These are phyloP conservation scores for Coniosporium apollinis DNA, from an alignment of 495 filamentous ascomycete genomes.

Conservation along the genomic window DNA sequence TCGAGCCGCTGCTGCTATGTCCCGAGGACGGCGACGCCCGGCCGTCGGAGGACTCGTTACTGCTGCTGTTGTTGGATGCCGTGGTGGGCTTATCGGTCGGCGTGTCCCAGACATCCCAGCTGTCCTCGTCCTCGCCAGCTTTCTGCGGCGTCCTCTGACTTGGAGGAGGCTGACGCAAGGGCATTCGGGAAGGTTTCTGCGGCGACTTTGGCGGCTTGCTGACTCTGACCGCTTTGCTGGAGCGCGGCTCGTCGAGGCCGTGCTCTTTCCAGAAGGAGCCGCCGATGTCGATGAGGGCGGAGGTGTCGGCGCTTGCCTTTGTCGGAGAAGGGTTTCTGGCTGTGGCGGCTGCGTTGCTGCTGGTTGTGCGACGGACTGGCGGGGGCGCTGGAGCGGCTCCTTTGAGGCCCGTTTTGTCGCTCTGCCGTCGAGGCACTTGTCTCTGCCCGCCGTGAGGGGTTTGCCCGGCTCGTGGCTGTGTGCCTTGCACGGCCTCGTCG, in stretches of 20 bases:
- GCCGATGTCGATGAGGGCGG: constrained; percentile 10
- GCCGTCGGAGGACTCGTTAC: constrained; percentile 12
- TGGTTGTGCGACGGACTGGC: constrained; percentile 2
- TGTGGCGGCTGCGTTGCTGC: constrained; percentile 7
- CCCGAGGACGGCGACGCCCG: constrained; percentile 11
- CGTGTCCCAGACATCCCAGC: constrained; percentile 22
- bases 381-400: constrained; percentile 3
- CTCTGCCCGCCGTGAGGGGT: constrained; percentile 22
- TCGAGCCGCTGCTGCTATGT: constrained; percentile 7
- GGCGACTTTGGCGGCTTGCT: constrained; percentile 13
- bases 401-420: constrained; percentile 33
- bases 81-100: constrained; percentile 13
- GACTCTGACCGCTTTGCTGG: constrained; percentile 8
- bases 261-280: constrained; percentile 23
- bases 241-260: constrained; percentile 14
- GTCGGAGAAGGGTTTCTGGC: constrained; percentile 1
- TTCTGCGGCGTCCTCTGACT: constrained; percentile 2
- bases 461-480: constrained; percentile 21
- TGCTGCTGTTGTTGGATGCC: constrained; percentile 5
- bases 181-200: too few species aligned
- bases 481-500: constrained; percentile 62
- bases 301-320: constrained; percentile 1
- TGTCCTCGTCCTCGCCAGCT: constrained; percentile 4
- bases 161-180: constrained; percentile 7
- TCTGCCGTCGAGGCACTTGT: constrained; percentile 21